Conservation (phyloP, 257 asterid genomes). For the Solanum tarijense region DNA sequence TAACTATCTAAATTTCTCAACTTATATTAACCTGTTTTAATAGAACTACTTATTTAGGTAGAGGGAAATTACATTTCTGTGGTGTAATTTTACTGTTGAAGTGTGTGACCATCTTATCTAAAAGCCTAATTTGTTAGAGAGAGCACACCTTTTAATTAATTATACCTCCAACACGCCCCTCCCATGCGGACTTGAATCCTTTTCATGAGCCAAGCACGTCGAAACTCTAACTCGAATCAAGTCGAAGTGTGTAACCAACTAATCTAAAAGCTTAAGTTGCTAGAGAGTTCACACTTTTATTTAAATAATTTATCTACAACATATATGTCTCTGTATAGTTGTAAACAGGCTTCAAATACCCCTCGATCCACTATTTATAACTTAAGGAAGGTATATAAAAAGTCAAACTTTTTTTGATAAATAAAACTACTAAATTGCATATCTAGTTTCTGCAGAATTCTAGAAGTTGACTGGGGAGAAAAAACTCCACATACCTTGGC, state of each 20-base stretch:
- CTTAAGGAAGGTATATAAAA: background rate
- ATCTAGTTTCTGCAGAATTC: background rate
- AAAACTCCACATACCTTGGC: slow-evolving; percentile 51
- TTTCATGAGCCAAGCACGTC: background rate
- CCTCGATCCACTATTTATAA: background rate
- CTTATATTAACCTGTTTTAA: background rate
- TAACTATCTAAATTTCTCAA: background rate
- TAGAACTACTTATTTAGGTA: background rate
- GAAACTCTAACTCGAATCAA: background rate
- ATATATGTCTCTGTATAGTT: background rate
- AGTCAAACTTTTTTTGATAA: background rate
- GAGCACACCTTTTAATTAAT: background rate
- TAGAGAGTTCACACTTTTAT: background rate
- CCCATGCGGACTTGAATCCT: background rate
- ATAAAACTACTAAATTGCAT: background rate
- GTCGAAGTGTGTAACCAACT: background rate
- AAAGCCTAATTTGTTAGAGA: background rate
- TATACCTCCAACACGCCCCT: background rate
- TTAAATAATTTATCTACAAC: background rate
- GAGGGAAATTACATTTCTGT: background rate
- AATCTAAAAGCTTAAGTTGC: background rate
- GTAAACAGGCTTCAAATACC: background rate
- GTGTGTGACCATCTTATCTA: background rate
- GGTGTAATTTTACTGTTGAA: background rate
- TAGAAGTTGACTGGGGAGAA: background rate